Base-by-base conservation (phyloP, 495 filamentous ascomycete species). In the Niebla homalea region DNA sequence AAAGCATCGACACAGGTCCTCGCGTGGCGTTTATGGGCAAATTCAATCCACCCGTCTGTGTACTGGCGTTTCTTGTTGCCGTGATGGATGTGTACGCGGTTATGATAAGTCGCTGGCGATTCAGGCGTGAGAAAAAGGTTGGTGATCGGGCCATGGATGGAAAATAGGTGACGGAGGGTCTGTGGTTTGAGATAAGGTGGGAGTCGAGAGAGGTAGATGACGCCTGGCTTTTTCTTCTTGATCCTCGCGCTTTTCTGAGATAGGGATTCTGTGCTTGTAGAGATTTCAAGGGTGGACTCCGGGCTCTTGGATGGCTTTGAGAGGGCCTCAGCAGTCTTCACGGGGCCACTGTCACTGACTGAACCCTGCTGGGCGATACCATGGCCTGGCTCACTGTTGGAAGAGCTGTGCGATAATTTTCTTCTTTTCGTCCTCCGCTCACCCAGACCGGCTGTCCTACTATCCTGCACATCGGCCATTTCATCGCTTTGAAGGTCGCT, bases 31-130 rank as follows among this genome's bases (percentile, higher is more conserved):
- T 85, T 81, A 25, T 72, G 70, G 20, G 75, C 64, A 58, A 94
- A 95, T 59, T 98, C 92, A 16, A 97, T 79, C 92, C 92, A 98
- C 2, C 92, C 92, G 61, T 97, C 93, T 5, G 79, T 81, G 65
- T 84, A 98, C 15, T 72, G 78, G 51, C 84, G 79, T 60, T 94
- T 89, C 65, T 90, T 92, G 64, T 94, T 96, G 21, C 85, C 83
- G n/a, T 85, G 83, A 15, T 85, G 83, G 36, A 69, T 73, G 22
- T 72, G 70, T 7, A 85, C 64, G 14, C 85, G 78, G 25, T 64
- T 65, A 44, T 69, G 66, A 45, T 83, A 80, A 10, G 74, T 68
- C 21, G 75, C 60, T 0, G 77, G 74, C 56, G 89, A 78, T 61
- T 89, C 85, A 5, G 90, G 92, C 0, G 87, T 75, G 0, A 97